Evolutionary conservation across 1,284 basidiomycete species (phyloP).

Genomic region (Boletus chippewaensis): DNA sequence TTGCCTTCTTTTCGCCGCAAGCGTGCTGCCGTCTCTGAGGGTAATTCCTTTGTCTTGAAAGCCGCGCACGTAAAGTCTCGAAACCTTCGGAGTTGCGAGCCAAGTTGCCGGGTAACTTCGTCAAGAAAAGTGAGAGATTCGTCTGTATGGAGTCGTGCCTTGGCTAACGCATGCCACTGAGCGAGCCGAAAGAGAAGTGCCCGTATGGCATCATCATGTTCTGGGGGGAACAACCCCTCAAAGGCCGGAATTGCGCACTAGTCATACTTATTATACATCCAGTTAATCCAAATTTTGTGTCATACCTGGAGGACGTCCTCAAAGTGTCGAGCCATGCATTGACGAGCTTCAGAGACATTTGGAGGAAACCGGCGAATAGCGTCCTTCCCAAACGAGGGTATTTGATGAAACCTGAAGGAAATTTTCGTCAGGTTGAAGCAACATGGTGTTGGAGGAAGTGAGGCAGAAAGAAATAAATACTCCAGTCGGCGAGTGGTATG

Average conservation of each 20-base stretch:
- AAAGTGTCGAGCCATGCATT: no score
- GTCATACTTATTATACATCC: no score
- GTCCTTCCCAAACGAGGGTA: no score
- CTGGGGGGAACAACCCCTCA: slow-evolving; percentile 19
- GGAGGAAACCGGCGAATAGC: no score
- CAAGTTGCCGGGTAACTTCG: not conserved
- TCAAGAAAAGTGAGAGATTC: not conserved
- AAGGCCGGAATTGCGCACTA: slow-evolving; percentile 19
- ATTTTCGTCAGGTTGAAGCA: no score
- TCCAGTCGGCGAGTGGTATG: no score
- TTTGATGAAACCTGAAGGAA: no score
- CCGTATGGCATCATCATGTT: slow-evolving; percentile 9
- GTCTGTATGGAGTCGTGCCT: slow-evolving; percentile 22
- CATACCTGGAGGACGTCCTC: no score
- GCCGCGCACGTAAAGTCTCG: not conserved
- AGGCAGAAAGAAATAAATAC: no score
- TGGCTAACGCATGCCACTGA: slow-evolving; percentile 24
- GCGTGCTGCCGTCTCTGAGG: slow-evolving; percentile 1
- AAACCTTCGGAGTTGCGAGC: slow-evolving; percentile 5
- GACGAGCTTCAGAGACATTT: no score
- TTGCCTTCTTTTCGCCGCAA: not conserved
- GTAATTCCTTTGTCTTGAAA: slow-evolving; percentile 8
- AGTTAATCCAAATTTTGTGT: no score
- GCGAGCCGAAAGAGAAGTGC: slow-evolving; percentile 14
- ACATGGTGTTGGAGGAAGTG: no score